Percentiles rank a stretch among this genome's conserved stretches.
phyloP scores from a whole-genome alignment of 495 filamentous ascomycete genomes.

The Daldinia loculata region DNA sequence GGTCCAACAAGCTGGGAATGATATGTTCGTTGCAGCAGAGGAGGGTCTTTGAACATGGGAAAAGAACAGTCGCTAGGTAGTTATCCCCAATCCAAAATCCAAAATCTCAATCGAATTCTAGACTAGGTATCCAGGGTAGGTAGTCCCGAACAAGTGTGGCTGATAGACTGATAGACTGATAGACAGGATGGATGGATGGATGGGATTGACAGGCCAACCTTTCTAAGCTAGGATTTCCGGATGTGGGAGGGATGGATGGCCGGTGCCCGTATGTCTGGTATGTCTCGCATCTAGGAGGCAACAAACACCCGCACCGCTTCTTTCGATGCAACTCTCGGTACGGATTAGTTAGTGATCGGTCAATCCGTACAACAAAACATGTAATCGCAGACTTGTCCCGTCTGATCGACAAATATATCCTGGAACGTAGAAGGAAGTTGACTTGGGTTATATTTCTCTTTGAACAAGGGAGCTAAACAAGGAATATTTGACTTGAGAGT shows the following conservation, averaged over 20 bases:
- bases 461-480: constrained; percentile 13
- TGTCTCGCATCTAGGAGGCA: constrained; percentile 42
- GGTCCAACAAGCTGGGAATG: constrained; percentile 41
- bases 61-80: constrained; percentile 14
- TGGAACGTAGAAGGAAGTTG: neutral
- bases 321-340: constrained; percentile 32
- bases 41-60: constrained; percentile 1
- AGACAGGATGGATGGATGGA: constrained; percentile 6
- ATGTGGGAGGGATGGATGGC: constrained; percentile 36
- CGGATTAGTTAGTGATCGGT: constrained; percentile 16
- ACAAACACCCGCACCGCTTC: constrained; percentile 35
- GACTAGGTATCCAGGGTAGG: constrained; percentile 24
- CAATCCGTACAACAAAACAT: constrained; percentile 34
- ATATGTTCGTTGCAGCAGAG: constrained; percentile 31
- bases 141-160: constrained; percentile 32
- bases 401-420: constrained; percentile 33
- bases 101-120: constrained; percentile 33
- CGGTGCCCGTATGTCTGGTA: constrained; percentile 41
- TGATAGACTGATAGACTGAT: too few relatives aligned
- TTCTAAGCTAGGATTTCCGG: constrained; percentile 29
- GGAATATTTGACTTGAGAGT: constrained; percentile 12
- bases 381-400: constrained; percentile 14
- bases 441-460: neutral
- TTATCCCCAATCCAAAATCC: constrained; percentile 28
- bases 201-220: constrained; percentile 9